Conservation (phyloP, 768 basidiomycete genomes). For the Sistotremastrum suecicum region DNA sequence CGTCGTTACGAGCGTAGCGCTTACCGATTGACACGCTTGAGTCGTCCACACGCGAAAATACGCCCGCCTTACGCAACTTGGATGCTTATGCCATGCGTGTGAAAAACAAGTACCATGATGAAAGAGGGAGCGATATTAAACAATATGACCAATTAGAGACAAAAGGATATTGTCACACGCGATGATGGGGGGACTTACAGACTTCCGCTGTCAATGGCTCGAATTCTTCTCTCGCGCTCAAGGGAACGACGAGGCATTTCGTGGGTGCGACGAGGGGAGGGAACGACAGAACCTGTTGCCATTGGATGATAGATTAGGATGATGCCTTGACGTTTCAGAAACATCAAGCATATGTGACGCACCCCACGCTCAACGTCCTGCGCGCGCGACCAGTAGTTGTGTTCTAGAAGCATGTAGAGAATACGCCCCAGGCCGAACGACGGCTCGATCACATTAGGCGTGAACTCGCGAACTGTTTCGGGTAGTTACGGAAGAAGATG, state of each 20-base stretch:
- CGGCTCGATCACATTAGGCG: constrained; percentile 96
- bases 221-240: constrained; percentile 78
- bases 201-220: constrained; percentile 75
- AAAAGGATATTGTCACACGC: background rate
- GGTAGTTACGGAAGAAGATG: constrained; percentile 5
- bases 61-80: constrained; percentile 76
- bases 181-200: constrained; percentile 43
- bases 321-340: constrained; percentile 3
- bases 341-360: constrained; percentile 17
- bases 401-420: constrained; percentile 85
- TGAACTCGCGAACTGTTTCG: constrained; percentile 75
- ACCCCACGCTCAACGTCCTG: constrained; percentile 84
- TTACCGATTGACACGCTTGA: constrained; percentile 91
- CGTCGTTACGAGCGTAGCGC: constrained; percentile 95
- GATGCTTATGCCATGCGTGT: constrained; percentile 38
- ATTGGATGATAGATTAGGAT: constrained; percentile 3
- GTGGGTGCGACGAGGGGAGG: constrained; percentile 87
- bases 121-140: constrained; percentile 3
- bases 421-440: constrained; percentile 97
- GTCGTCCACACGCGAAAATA: constrained; percentile 91
- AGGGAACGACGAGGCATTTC: constrained; percentile 90
- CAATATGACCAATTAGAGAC: constrained; percentile 1
- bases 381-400: constrained; percentile 90
- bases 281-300: constrained; percentile 68
- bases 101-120: background rate